These are phyloP conservation scores for Pachyrhizus erosus DNA, from an alignment of 306 rosid species.

Conservation along the genomic window DNA sequence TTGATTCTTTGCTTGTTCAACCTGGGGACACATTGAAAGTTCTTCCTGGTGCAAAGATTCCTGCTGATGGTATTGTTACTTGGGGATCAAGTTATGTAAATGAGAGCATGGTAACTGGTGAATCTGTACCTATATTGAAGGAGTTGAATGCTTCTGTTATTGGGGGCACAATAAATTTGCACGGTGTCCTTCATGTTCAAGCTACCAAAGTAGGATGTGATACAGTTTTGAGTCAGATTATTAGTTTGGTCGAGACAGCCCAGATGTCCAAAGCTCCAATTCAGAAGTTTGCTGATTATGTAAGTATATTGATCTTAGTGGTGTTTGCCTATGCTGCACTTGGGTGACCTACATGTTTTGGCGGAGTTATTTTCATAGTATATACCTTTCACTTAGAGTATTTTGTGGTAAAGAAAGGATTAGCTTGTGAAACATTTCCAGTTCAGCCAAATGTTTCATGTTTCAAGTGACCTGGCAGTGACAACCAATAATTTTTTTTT, in stretches of 20 bases:
- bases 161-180: conserved; percentile 94
- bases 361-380: background rate
- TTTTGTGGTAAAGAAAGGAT: conserved; percentile 23
- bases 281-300: conserved; percentile 99
- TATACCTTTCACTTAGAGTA: background rate
- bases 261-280: conserved; percentile 99
- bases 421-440: background rate
- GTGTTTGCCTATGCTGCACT: conserved; percentile 24
- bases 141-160: conserved; percentile 74
- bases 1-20: conserved; percentile 87
- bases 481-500: background rate
- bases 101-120: conserved; percentile 99
- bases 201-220: conserved; percentile 96
- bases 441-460: conserved; percentile 28
- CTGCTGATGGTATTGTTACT: conserved; percentile 84
- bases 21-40: conserved; percentile 88
- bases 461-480: conserved; percentile 2
- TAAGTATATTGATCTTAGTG: conserved; percentile 58
- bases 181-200: conserved; percentile 79
- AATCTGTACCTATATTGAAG: conserved; percentile 79
- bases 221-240: conserved; percentile 92
- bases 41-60: conserved; percentile 92
- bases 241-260: conserved; percentile 96
- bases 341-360: conserved; percentile 3
- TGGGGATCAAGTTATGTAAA: conserved; percentile 96